Evolutionary conservation across 2,329 filamentous ascomycete species (phyloP), one percentile per base, ranked within the genome.

Genomic region (Fonsecaea nubica): DNA sequence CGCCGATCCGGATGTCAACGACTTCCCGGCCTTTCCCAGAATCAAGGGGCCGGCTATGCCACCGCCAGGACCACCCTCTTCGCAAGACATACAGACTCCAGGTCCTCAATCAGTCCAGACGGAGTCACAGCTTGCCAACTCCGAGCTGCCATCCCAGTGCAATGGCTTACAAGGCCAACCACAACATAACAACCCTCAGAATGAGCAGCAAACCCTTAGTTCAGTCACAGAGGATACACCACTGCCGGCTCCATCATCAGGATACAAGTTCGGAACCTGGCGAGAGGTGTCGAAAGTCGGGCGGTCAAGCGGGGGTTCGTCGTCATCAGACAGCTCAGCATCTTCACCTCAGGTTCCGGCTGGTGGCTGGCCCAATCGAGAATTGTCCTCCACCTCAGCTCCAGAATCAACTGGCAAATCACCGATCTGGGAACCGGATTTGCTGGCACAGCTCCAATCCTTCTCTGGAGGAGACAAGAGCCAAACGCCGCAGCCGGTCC

Each of bases 1-100:
- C 58, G 48, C 53, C 33, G 58, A 61, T 5, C 35, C 50, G 9
- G 25, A 38, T 4, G 38, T 52, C 33, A 50, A 50, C 18, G 45
- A 50, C 45, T 25, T 18, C 2, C 45, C 45, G 18, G 45, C 7
- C 45, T 21, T 9, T 12, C 45, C 45, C 8, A 50, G 45, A 50
- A 10, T 12, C 6, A 50, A 12, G 10, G 15, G 45, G 18, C 45
- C 18, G 18, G 45, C 45, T 50, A 50, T 50, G 45, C 45, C 45
- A 12, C 18, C 21, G 13, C 45, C 15, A 7, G 40, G 30, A 10
- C 12, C n/a, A 33, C 9, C 12, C n/a, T n/a, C 57, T 45, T n/a
- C 40, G 10, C 25, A 36, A 21, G 36, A 32, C 12, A 21, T 1
- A 8, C 45, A 50, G 18, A 50, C 12, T 25, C 18, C 45, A 25